Percentiles rank a stretch among this genome's conserved stretches.
Evolutionary conservation across 805 yeast species (phyloP).

Genomic region (Lipomyces japonicus): DNA sequence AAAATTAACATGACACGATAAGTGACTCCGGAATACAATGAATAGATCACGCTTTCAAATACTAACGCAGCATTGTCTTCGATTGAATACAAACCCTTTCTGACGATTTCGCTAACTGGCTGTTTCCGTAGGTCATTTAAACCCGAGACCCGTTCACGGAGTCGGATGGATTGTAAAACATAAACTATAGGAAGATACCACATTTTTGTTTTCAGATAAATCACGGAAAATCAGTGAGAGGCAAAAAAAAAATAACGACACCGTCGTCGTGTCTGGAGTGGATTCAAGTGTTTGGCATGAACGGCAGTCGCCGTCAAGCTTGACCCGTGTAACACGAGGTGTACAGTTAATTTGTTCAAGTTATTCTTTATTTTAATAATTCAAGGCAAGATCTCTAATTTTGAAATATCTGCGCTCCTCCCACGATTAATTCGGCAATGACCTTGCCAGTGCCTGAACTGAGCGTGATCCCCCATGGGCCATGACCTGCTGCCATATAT

Average conservation of each 20-base stretch:
- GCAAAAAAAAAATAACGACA: no score
- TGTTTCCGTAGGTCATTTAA: not conserved
- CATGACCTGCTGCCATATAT: constrained; percentile 58
- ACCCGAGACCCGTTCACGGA: not conserved
- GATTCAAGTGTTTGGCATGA: no score
- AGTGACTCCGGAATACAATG: constrained; percentile 19
- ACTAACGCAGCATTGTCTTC: not conserved
- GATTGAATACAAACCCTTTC: not conserved
- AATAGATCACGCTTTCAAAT: constrained; percentile 1
- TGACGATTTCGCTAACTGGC: not conserved
- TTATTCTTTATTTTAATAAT: no score
- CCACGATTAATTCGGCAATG: constrained; percentile 69
- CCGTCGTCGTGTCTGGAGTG: no score
- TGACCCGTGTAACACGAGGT: no score
- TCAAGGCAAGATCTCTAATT: not conserved
- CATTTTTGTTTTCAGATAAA: not conserved
- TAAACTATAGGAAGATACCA: constrained; percentile 5
- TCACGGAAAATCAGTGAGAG: no score
- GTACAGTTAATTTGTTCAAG: no score
- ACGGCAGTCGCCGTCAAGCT: no score
- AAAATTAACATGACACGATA: constrained; percentile 15
- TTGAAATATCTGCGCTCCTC: constrained; percentile 44
- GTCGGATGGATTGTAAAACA: not conserved
- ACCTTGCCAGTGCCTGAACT: constrained; percentile 84
- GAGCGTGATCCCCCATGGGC: constrained; percentile 90